phyloP scores from a whole-genome alignment of 352 stramenopile species.

The Phytophthora sp. region DNA sequence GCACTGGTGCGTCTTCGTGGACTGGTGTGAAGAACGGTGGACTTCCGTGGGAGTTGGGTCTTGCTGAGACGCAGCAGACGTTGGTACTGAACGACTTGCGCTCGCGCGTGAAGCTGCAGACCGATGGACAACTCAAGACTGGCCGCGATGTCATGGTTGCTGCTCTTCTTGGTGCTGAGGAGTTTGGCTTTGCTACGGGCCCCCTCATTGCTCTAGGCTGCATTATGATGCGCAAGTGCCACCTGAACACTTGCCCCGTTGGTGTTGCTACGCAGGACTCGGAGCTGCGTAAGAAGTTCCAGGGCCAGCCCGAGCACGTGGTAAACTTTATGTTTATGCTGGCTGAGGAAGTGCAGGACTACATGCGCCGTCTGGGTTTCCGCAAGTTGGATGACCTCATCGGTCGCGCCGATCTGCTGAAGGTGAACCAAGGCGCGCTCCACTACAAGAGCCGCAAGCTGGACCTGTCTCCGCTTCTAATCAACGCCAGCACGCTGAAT shows the following conservation, averaged over 20 bases:
- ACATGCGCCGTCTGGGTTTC: constrained; percentile 89
- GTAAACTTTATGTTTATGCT: constrained; percentile 98
- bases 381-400: constrained; percentile 94
- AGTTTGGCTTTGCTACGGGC: constrained; percentile 96
- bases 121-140: constrained; percentile 96
- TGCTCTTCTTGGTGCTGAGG: constrained; percentile 94
- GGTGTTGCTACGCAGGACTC: constrained; percentile 97
- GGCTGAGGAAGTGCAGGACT: constrained; percentile 92
- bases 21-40: constrained; percentile 95
- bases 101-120: constrained; percentile 93
- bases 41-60: constrained; percentile 95
- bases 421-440: constrained; percentile 83
- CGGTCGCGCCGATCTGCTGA: constrained; percentile 93
- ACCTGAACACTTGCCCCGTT: constrained; percentile 98
- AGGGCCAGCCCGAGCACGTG: constrained; percentile 95
- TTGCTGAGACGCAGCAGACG: constrained; percentile 97
- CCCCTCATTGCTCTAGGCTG: constrained; percentile 96
- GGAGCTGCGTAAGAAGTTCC: constrained; percentile 96
- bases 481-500: constrained; percentile 94
- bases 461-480: constrained; percentile 93
- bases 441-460: constrained; percentile 85
- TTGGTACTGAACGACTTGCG: constrained; percentile 96
- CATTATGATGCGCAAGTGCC: constrained; percentile 98
- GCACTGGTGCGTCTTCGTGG: constrained; percentile 95
- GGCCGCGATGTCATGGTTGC: constrained; percentile 94